Evolutionary conservation across 2,329 filamentous ascomycete genomes (phyloP), one percentile per base, ranked within the genome.

Genomic region (Thielaviopsis musarum): DNA sequence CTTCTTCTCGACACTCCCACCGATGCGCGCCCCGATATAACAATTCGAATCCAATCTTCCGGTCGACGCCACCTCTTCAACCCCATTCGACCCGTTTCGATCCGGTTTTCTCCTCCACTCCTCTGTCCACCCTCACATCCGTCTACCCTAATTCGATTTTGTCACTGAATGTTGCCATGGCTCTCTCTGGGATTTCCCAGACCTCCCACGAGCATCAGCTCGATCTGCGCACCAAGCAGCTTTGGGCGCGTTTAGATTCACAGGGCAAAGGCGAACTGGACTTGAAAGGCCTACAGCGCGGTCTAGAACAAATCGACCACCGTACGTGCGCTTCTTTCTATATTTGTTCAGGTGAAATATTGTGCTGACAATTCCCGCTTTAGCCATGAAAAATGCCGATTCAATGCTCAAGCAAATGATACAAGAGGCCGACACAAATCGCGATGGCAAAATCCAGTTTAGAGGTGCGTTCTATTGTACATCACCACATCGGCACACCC

Each of bases 361-460:
- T 26, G 22, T 17, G 17, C 55, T 57, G 49, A 57, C 38, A 21
- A 48, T 13, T 26, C 21, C n/a, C 21, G 28, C 17, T 30, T 30
- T 66, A 83, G 79, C 79, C 56, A 71, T 98, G 68, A 95, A 96
- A 75, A 93, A 96, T 77, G 93, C 93, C 69, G 87, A 95, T 70
- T 76, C 81, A 45, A 82, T 97, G 76, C 78, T 98, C 63, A 80
- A 82, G 68, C 84, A 87, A 67, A 87, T 97, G 61, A 79, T 96
- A 69, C 77, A 79, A 64, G 80, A 85, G 62, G 90, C 96, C 63
- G 93, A 98, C 69, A 86, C 83, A 61, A 90, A 91, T 68, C 82
- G 83, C 26, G 90, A 97, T 70, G 89, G 91, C 64, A 85, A 83
- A 67, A 97, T 98, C 66, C 86, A 94, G 71, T 96, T 88, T 70